Evolutionary conservation across 139 green algal genomes (phyloP), one percentile per base, ranked within the genome.

Genomic region (Coelastrella sp.): DNA sequence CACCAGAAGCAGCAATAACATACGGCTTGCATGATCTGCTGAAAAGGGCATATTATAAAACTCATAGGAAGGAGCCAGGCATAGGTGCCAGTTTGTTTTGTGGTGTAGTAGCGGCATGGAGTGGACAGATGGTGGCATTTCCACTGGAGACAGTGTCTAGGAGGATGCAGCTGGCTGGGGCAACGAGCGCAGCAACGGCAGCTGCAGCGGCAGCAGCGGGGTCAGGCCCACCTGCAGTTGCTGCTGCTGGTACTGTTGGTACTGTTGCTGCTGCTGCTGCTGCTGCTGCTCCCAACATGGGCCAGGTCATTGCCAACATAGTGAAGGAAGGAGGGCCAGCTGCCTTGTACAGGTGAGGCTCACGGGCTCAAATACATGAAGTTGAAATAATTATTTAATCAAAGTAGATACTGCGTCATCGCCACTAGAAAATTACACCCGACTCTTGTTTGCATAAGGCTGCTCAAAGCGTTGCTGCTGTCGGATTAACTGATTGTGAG

Each of bases 21-120:
- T 98, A 98, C 74, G 96, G 95, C 79, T 90, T 95, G 76, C 97
- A 97, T 82, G 96, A 98, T 92, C 72, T 95, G 24, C 93, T 98
- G 24, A 98, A 97, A 87, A 90, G 89, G 73, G 65, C 22, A 0
- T 96, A 96, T 88, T 80, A 56, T 4, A 74, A 75, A 12, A 12
- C 85, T 0, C 35, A 76, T 11, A 66, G 91, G 27, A n/a, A 87
- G 9, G 93, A 96, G 83, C 90, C 94, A 6, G 92, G 92, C 22
- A 93, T 97, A 27, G 72, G 87, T 19, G 76, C 88, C 8, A 91
- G 87, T 8, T 87, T 97, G 11, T 83, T 86, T 19, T 94, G 92
- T 59, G 95, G 95, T 22, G 92, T 96, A 8, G 24, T 93, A 7
- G 91, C 92, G 0, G 93, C 94, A 9, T 96, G 95, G 84, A 92